Evolutionary conservation across 768 basidiomycete species (phyloP), one percentile per base, ranked within the genome.

Genomic region (Agrocybe pediades): DNA sequence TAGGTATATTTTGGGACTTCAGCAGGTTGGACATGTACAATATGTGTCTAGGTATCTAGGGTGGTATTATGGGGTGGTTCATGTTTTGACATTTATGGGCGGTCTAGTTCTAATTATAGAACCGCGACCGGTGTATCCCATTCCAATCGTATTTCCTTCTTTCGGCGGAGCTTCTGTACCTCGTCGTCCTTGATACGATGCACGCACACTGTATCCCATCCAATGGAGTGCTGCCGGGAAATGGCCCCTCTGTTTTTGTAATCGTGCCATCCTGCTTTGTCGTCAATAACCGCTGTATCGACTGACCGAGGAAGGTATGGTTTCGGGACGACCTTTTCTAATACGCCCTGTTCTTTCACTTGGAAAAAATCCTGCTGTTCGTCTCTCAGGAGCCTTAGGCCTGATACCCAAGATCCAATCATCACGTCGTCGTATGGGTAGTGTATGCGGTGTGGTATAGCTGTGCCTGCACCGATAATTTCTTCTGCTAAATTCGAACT

Each of bases 351-450:
- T n/a, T 17, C 11, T 15, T 43, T n/a, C 7, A 49, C n/a, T 30
- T 40, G 49, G 7, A 29, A 30, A 9, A 44, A 26, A 2, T 44
- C n/a, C 1, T 46, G 11, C 26, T 40, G 51, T 41, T 29, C 36
- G n/a, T 56, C 49, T 29, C 41, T 44, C 15, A 56, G 41, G 8
- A 29, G n/a, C 17, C 36, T 24, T 3, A 56, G 29, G 6, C 49
- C 36, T 9, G 49, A 43, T 0, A 56, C n/a, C 55, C 55, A 56
- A n/a, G 49, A 41, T 9, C 55, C 55, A 16, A 56, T 56, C 55
- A 56, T 56, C 2, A 56, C 55, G 27, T 56, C 55, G 55, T 56
- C 55, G 1, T 39, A 56, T 11, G 55, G 55, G 39, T 51, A 51
- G 20, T 51, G 44, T 16, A 56, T 45, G 27, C 51, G 55, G 36